Evolutionary conservation across 164 flowering plant species (phyloP), one percentile per base, ranked within the genome.

Genomic region (Vitis riparia): DNA sequence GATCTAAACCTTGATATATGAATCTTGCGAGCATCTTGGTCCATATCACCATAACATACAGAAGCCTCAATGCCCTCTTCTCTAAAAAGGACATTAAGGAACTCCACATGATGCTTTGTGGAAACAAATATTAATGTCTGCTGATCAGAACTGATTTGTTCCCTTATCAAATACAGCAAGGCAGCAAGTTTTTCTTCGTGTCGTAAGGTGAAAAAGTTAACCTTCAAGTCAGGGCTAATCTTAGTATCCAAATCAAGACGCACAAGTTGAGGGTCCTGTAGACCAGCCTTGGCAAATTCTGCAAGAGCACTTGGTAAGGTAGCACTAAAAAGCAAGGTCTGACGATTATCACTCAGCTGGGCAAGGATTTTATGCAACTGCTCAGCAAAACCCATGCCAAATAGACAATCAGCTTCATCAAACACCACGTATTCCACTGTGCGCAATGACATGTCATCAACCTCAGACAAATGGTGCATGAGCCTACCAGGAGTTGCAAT

Each of bases 401-500:
- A 95, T 1, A 93, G 86, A 69, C 79, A 76, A 71, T 95, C 99
- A 16, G 99, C 98, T 83, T 95, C 99, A 76, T 95, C 98, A 78
- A 95, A 95, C 60, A 95, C 98, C 37, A 93, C 91, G 72, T 95
- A 95, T 51, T 93, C 97, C 73, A 93, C 97, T 2, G 88, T 81
- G 5, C 90, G 85, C 73, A 95, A 81, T 3, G 98, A 84, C 98
- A 95, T 89, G 68, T 89, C 97, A n/a, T 95, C 98, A 58, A 95
- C 84, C 84, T 95, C 99, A 59, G 87, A 72, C 81, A 95, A 81
- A 84, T 88, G 99, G 73, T 95, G 99, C 97, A 95, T 90, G 32
- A 95, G 97, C 62, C 99, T 88, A 66, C 98, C 99, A 55, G 98
- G 99, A 63, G 99, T 95, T 15, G 99, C 99, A 77, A 95, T 95